These are phyloP conservation scores for Acidiella bohemica DNA, from an alignment of 495 filamentous ascomycete species.

Conservation along the genomic window DNA sequence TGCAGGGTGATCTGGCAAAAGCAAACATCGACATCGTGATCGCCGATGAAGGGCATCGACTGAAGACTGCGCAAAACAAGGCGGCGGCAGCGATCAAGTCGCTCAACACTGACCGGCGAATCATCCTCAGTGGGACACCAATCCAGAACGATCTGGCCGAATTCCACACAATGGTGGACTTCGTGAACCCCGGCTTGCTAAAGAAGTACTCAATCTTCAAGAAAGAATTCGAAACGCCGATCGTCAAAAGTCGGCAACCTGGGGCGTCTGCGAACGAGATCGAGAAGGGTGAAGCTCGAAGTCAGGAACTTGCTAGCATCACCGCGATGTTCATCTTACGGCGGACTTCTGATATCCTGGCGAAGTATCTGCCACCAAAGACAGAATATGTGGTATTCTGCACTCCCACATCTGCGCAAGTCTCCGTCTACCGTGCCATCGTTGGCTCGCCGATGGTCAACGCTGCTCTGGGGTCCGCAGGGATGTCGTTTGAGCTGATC, in stretches of 20 bases:
- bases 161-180: conserved; percentile 67
- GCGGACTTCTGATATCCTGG: conserved; percentile 59
- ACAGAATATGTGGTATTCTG: conserved; percentile 69
- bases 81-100: conserved; percentile 61
- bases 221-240: conserved; percentile 59
- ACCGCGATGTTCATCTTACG: conserved; percentile 66
- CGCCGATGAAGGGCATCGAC: conserved; percentile 67
- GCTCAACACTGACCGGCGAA: conserved; percentile 50
- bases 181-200: conserved; percentile 64
- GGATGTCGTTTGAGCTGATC: conserved; percentile 61
- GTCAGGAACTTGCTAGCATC: conserved; percentile 51
- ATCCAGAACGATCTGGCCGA: conserved; percentile 72
- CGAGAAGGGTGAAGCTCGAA: conserved; percentile 58
- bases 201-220: conserved; percentile 56
- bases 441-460: conserved; percentile 58
- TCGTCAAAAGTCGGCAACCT: conserved; percentile 59
- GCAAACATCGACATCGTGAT: conserved; percentile 62
- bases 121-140: conserved; percentile 66
- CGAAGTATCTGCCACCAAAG: conserved; percentile 62
- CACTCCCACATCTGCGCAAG: conserved; percentile 55
- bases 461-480: conserved; percentile 48
- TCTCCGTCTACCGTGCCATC: conserved; percentile 53
- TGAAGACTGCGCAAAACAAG: conserved; percentile 75
- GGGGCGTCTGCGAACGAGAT: conserved; percentile 51
- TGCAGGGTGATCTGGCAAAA: conserved; percentile 53